A percentile compares a stretch with the other conserved stretches of the same genome.
phyloP scores from a whole-genome alignment of 2,329 filamentous ascomycete species.

The Xylariales sp. region DNA sequence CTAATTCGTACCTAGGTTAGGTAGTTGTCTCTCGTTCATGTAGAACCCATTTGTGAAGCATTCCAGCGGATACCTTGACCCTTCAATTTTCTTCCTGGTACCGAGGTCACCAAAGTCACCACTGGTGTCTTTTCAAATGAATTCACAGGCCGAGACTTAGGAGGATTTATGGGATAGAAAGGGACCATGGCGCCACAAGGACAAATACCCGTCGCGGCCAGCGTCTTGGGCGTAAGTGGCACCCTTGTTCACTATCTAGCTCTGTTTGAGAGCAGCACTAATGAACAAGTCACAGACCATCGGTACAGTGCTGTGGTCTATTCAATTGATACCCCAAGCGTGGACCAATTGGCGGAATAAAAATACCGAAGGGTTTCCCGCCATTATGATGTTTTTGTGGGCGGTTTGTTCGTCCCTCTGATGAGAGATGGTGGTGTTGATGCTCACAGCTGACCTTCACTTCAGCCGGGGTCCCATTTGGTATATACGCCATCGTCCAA shows the following conservation, averaged over 20 bases:
- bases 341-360: conserved; percentile 72
- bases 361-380: conserved; percentile 70
- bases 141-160: neutral
- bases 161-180: neutral
- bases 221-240: conserved; percentile 54
- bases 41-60: too few species aligned
- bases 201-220: conserved; percentile 51
- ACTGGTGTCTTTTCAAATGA: neutral
- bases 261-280: conserved; percentile 15
- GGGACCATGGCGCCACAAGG: conserved; percentile 46
- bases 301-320: conserved; percentile 55
- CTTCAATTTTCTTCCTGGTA: too few species aligned
- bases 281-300: conserved; percentile 43
- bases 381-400: conserved; percentile 72
- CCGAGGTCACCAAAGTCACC: too few species aligned
- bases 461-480: conserved; percentile 55
- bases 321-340: conserved; percentile 59
- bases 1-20: too few species aligned
- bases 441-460: neutral
- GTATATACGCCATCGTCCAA: conserved; percentile 54
- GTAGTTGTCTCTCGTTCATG: too few species aligned
- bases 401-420: conserved; percentile 60
- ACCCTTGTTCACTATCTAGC: conserved; percentile 24
- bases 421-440: neutral
- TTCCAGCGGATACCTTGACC: too few species aligned